Evolutionary conservation across 805 yeast species (phyloP).

Genomic region (Zygosaccharomyces gambellarensis): DNA sequence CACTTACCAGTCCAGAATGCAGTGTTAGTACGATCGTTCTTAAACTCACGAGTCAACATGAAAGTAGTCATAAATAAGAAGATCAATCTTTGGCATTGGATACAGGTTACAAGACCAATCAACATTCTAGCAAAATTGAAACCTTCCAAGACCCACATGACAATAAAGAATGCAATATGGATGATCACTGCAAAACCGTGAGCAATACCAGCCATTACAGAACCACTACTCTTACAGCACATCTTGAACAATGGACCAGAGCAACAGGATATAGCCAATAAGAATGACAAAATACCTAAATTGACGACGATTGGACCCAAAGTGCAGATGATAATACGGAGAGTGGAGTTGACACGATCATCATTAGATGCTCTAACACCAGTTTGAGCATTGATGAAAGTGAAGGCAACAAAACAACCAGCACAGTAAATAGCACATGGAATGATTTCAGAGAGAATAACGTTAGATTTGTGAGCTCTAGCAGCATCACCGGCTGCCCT

Average conservation of each 20-base stretch:
- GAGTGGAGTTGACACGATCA: conserved; percentile 57
- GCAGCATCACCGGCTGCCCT: conserved; percentile 78
- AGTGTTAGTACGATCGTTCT: conserved; percentile 89
- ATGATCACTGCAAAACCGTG: conserved; percentile 91
- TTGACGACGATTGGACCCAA: conserved; percentile 89
- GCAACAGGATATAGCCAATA: conserved; percentile 87
- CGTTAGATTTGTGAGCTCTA: conserved; percentile 75
- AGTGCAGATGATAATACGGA: conserved; percentile 73
- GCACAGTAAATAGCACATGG: conserved; percentile 73
- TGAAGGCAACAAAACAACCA: conserved; percentile 73
- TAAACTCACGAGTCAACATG: conserved; percentile 89
- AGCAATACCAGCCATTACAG: conserved; percentile 90
- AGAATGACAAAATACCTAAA: conserved; percentile 74
- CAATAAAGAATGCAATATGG: conserved; percentile 83
- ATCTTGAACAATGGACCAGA: conserved; percentile 92
- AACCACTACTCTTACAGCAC: conserved; percentile 96
- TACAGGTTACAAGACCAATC: conserved; percentile 77
- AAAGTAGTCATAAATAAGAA: conserved; percentile 78
- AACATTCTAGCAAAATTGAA: conserved; percentile 84
- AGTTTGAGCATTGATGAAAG: conserved; percentile 79
- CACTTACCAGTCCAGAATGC: conserved; percentile 99
- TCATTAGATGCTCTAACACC: conserved; percentile 55
- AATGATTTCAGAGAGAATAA: conserved; percentile 63
- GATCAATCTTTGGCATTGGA: conserved; percentile 81
- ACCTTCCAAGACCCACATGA: conserved; percentile 96